Conservation (phyloP, 306 rosid genomes). For the Coriaria nepalensis region DNA sequence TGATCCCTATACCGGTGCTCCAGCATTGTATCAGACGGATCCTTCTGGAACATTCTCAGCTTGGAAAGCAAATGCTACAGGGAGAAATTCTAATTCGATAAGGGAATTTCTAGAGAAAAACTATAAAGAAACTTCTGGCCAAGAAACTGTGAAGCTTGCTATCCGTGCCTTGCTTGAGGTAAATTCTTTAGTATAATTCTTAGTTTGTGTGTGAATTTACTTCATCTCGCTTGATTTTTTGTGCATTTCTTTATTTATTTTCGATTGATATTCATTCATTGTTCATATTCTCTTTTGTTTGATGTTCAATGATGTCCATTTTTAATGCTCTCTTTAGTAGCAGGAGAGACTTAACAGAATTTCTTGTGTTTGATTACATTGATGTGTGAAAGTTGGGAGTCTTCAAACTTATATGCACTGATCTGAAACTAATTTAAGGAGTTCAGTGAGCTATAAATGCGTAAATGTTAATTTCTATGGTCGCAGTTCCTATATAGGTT, state of each 20-base stretch:
- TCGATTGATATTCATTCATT: too few relatives aligned
- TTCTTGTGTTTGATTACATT: too few relatives aligned
- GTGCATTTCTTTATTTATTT: not conserved
- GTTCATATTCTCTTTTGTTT: too few relatives aligned
- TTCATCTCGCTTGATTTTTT: not conserved
- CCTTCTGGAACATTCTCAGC: constrained; percentile 97
- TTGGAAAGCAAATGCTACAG: constrained; percentile 95
- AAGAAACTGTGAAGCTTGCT: constrained; percentile 52
- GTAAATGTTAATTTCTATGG: too few relatives aligned
- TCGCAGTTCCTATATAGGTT: too few relatives aligned
- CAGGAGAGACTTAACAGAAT: too few relatives aligned
- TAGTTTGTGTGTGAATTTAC: not conserved
- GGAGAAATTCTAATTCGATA: constrained; percentile 85
- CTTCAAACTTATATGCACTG: too few relatives aligned
- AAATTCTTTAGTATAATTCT: constrained; percentile 13
- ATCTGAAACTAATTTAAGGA: too few relatives aligned
- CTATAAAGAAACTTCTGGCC: constrained; percentile 68
- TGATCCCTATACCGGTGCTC: constrained; percentile 63
- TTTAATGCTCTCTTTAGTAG: too few relatives aligned
- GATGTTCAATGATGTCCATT: too few relatives aligned
- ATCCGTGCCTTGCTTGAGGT: constrained; percentile 62
- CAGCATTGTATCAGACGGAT: constrained; percentile 82
- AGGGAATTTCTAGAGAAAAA: constrained; percentile 92
- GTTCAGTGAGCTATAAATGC: too few relatives aligned
- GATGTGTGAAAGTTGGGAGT: too few relatives aligned